phyloP scores from a whole-genome alignment of 2,329 filamentous ascomycete genomes.

The Xylariaceae sp. region DNA sequence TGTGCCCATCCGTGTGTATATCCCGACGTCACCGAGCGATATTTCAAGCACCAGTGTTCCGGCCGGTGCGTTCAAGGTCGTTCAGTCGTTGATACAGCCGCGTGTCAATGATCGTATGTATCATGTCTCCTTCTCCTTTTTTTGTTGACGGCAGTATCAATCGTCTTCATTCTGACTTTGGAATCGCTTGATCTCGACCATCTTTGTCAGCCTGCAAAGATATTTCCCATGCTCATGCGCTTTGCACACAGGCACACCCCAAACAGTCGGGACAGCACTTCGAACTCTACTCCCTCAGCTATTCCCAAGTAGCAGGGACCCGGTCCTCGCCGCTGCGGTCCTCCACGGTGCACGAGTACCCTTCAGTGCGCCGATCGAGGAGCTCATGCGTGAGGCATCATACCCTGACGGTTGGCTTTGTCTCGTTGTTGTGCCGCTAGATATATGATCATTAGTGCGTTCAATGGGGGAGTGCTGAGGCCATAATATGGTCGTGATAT shows the following conservation, averaged over 20 bases:
- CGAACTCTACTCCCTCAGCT: conserved; percentile 71
- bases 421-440: conserved; percentile 71
- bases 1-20: conserved; percentile 84
- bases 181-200: not conserved
- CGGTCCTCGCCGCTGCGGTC: conserved; percentile 77
- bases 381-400: conserved; percentile 74
- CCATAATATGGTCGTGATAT: too few relatives aligned
- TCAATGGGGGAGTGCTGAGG: not conserved
- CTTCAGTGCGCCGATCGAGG: conserved; percentile 73
- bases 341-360: conserved; percentile 83
- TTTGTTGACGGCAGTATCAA: not conserved
- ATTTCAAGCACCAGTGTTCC: conserved; percentile 31
- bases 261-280: conserved; percentile 69
- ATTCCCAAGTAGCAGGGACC: conserved; percentile 82
- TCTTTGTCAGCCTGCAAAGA: not conserved
- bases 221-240: conserved; percentile 4
- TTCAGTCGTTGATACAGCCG: conserved; percentile 68
- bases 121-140: not conserved
- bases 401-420: conserved; percentile 94
- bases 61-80: conserved; percentile 59
- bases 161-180: not conserved
- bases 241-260: conserved; percentile 32
- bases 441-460: conserved; percentile 28
- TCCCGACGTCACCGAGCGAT: conserved; percentile 53
- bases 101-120: conserved; percentile 34